Evolutionary conservation across 2,329 filamentous ascomycete species (phyloP), one percentile per base, ranked within the genome.

Genomic region (Berkeleyomyces rouxiae): DNA sequence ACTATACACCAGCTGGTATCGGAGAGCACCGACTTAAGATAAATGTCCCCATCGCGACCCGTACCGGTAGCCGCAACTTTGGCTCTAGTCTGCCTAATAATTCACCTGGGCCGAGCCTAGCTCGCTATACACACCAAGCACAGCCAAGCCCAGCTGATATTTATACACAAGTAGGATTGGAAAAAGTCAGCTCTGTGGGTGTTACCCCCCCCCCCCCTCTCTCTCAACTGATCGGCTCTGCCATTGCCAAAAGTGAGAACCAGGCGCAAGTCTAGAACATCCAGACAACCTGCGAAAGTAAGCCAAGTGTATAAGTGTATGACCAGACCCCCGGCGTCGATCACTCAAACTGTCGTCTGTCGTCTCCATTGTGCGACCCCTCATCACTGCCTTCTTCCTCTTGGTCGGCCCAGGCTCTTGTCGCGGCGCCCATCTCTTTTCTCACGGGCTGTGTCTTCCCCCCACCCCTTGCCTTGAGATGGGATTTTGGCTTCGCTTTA

Each of bases 401-500:
- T 51, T 51, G 47, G 16, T 51, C 23, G 47, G 23, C 16, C 2
- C n/a, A 31, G 51, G 33, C 33, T 16, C 39, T 16, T 55, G 51
- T 55, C 51, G 13, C 51, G 5, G 10, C 11, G 51, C 33, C 7
- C 2, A 53, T 53, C 49, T 53, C 49, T 53, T 53, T 53, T 53
- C 49, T 53, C 49, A 7, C 51, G 5, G 3, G 5, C 33, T 55
- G 33, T 39, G 2, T 37, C 9, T 53, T 49, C 46, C 10, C 39
- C 51, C 51, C 49, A 43, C 42, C 42, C 51, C 51, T 55, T 55
- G 51, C 11, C 51, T 13, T 39, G 13, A 7, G 2, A 55, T 16
- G 51, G 51, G 33, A 55, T 55, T 55, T 55, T 55, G 51, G 33
- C 51, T 39, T 55, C 51, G 51, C 51, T 11, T 55, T 55, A 55